Evolutionary conservation across 176 grass and related monocot species (phyloP), one percentile per base, ranked within the genome.

Genomic region (Pharus latifolius): DNA sequence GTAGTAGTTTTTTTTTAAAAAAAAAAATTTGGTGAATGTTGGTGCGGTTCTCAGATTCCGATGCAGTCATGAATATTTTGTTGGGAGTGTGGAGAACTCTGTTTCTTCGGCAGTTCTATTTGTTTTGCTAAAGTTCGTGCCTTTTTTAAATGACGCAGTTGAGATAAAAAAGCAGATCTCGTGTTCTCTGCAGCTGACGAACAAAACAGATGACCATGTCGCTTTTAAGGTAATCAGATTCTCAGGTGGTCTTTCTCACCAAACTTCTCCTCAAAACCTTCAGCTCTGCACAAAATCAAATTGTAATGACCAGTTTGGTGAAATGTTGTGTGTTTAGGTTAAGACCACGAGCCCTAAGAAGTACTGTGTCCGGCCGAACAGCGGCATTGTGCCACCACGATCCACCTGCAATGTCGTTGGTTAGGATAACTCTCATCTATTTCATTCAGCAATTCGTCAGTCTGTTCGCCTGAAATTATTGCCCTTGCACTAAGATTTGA

Each of bases 261-360:
- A 56, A 4, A 63, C 64, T 26, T 15, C 27, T 69, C 56, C 13
- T 45, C 11, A 11, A 15, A 32, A 31, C 26, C 20, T 11, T 30
- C 29, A 67, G 18, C 55, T 63, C 48, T 59, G 6, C 49, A 64
- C 49, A 25, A 56, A 41, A 1, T 56, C 31, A 6, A 17, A 51
- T 24, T 24, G 26, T 50, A 24, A n/a, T 27, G 42, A 2, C 19
- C 67, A 41, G 56, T 79, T 76, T 50, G 43, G 55, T 32, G 24
- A 65, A 69, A 57, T 73, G 16, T 23, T 64, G 37, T 25, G 40
- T 33, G n/a, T 77, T 49, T 63, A 97, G 93, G 88, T 97, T n/a
- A 97, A 97, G 80, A 97, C 93, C 2, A 97, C 93, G 23, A 92
- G 86, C 75, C 93, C 93, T 12, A 97, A 85, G 70, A 92, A 97